Base-by-base conservation (phyloP, 495 filamentous ascomycete genomes). In the Penicillium bovifimosum region DNA sequence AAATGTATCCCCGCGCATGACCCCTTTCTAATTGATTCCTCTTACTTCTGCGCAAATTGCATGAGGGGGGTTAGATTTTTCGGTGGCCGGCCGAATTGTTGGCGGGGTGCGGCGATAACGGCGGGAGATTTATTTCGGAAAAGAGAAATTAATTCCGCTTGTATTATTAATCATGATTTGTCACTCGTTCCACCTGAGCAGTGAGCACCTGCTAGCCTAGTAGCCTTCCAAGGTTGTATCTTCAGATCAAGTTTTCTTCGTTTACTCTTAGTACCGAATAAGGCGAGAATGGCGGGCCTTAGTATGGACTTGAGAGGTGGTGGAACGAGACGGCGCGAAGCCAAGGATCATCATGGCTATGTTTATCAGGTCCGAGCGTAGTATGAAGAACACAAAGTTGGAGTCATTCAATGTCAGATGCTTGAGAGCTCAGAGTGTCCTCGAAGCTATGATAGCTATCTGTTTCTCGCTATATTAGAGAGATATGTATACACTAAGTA, bases 51-150 rank as follows among this genome's bases (percentile, higher is more conserved):
- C 29, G 18, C 29, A 35, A 47, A 28, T 57, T 34, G 59, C 55
- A 56, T 55, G 56, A 42, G 56, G 45, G 53, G 58, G 59, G 55
- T 27, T 18, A n/a, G 53, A 59, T 60, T 65, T 62, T 62, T 52
- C 44, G 41, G 38, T 28, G 38, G 51, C 53, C 51, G 40, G 48
- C 48, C 48, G 45, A 11, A 51, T 50, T 53, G 50, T 51, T 56
- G 61, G 69, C 69, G 69, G 69, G 67, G 65, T n/a, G 65, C 65
- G 56, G 61, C 51, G 65, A 67, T 67, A 70, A 65, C 56, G 59
- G 54, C 49, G 46, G 29, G 31, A 39, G 38, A n/a, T 29, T 43
- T 58, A 68, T 68, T 68, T 64, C 63, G 63, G 65, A 62, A 13
- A 27, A 26, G 65, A 62, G n/a, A 27, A 26, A 27, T 10, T 8